Percentiles rank a stretch among this genome's conserved stretches.
Conservation (phyloP, 495 filamentous ascomycete species). For the Penicillium macrosclerotiorum region DNA sequence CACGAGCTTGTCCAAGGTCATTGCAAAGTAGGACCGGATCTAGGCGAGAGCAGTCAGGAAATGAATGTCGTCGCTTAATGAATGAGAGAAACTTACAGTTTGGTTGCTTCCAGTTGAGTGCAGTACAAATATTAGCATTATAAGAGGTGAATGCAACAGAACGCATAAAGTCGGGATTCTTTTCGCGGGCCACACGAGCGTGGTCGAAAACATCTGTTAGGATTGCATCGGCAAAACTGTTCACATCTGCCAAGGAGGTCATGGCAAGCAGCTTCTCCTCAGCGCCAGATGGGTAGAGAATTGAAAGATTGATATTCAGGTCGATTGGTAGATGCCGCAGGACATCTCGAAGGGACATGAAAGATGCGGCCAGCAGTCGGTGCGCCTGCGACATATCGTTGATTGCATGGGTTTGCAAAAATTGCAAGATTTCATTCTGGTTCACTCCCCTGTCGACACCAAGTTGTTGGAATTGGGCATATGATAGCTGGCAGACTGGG, state of each 20-base stretch:
- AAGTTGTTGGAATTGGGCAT: slow-evolving; percentile 67
- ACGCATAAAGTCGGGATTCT: slow-evolving; percentile 64
- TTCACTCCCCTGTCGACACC: slow-evolving; percentile 50
- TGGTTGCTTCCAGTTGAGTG: slow-evolving; percentile 98
- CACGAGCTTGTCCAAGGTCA: slow-evolving; percentile 66
- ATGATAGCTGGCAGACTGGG: slow-evolving; percentile 72
- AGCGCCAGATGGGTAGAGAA: slow-evolving; percentile 72
- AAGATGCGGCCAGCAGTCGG: slow-evolving; percentile 67
- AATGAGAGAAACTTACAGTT: slow-evolving; percentile 62
- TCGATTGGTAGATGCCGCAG: slow-evolving; percentile 67
- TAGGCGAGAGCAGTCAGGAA: slow-evolving; percentile 24
- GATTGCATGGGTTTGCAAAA: slow-evolving; percentile 42
- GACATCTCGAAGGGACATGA: slow-evolving; percentile 71
- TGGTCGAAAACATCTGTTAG: slow-evolving; percentile 87
- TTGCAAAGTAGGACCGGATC: slow-evolving; percentile 94
- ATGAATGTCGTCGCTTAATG: background rate
- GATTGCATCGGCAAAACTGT: slow-evolving; percentile 79
- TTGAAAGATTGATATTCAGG: slow-evolving; percentile 83
- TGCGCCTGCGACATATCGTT: slow-evolving; percentile 65
- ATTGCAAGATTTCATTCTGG: slow-evolving; percentile 40
- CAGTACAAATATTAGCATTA: slow-evolving; percentile 84
- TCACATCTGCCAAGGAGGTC: slow-evolving; percentile 76
- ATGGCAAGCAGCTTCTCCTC: slow-evolving; percentile 69
- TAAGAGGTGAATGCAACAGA: slow-evolving; percentile 91
- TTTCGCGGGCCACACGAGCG: slow-evolving; percentile 70